These are phyloP conservation scores for Takashimella koratensis DNA, from an alignment of 1,284 basidiomycete genomes.

Conservation along the genomic window DNA sequence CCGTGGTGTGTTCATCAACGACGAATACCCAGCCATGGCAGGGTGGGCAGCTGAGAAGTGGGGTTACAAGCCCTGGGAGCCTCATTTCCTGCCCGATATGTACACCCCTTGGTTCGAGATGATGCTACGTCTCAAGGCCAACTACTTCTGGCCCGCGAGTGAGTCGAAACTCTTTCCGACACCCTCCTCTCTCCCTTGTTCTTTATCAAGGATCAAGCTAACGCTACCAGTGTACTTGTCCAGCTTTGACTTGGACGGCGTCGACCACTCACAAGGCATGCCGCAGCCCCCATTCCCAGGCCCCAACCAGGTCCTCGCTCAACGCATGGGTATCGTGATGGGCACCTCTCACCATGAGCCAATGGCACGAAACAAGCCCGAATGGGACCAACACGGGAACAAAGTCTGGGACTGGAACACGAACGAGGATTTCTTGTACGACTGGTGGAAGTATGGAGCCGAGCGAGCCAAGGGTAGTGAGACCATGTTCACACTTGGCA, in stretches of 20 bases:
- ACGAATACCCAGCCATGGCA: constrained; percentile 60
- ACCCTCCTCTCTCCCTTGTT: too few species aligned
- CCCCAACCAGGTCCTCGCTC: constrained; percentile 62
- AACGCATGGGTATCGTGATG: constrained; percentile 67
- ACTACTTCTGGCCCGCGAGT: constrained; percentile 6
- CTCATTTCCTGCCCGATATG: background rate
- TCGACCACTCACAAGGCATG: constrained; percentile 12
- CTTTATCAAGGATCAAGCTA: background rate
- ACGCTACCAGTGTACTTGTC: background rate
- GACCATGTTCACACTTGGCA: constrained; percentile 34
- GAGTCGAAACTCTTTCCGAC: background rate
- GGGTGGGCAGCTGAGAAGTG: constrained; percentile 44
- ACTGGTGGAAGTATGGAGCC: constrained; percentile 35
- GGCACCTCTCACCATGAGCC: constrained; percentile 52
- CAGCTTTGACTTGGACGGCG: constrained; percentile 61
- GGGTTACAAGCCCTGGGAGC: background rate
- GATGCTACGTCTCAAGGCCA: constrained; percentile 6
- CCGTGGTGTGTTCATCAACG: constrained; percentile 59
- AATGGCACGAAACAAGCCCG: constrained; percentile 25
- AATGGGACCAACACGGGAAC: background rate
- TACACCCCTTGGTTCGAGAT: constrained; percentile 5
- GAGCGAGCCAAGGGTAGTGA: constrained; percentile 33
- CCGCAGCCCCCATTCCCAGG: constrained; percentile 21
- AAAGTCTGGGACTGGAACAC: constrained; percentile 21
- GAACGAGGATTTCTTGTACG: constrained; percentile 20